A percentile compares a stretch with the other conserved stretches of the same genome.
Conservation (phyloP, 2,329 filamentous ascomycete species). For the Claviceps purpurea region DNA sequence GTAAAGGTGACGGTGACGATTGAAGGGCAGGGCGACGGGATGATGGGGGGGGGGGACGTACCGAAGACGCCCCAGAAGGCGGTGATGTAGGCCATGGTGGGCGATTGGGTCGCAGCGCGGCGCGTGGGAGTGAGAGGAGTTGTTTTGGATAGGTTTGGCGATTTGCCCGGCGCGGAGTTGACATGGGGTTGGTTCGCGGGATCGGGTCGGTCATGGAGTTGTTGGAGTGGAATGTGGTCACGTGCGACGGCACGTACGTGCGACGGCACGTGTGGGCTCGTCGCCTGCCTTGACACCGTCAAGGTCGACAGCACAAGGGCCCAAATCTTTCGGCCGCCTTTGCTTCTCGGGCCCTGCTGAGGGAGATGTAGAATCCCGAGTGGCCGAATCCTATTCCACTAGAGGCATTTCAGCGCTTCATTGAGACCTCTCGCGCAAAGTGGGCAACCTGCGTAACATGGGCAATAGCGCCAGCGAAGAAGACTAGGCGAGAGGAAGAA, state of each 20-base stretch:
- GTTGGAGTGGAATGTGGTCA: neutral
- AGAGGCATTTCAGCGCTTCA: no score
- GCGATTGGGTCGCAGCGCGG: conserved; percentile 11
- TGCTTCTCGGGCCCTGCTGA: no score
- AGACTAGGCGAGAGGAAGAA: no score
- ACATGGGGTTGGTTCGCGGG: neutral
- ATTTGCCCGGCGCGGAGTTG: neutral
- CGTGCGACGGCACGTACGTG: neutral
- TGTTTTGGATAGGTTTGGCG: neutral
- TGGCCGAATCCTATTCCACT: no score
- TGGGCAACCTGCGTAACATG: no score
- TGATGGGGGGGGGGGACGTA: conserved; percentile 31
- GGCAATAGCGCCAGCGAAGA: no score
- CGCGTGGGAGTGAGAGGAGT: neutral
- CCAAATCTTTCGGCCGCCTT: no score
- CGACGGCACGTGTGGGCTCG: neutral
- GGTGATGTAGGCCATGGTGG: conserved; percentile 48
- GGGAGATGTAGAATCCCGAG: no score
- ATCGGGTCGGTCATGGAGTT: neutral
- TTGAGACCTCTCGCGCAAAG: no score
- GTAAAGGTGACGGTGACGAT: no score
- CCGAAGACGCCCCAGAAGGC: conserved; percentile 87
- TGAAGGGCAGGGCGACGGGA: no score
- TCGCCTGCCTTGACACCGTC: neutral
- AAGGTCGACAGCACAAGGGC: no score